These are phyloP conservation scores for Coleophoma crateriformis DNA, from an alignment of 2,329 filamentous ascomycete genomes.

Conservation along the genomic window DNA sequence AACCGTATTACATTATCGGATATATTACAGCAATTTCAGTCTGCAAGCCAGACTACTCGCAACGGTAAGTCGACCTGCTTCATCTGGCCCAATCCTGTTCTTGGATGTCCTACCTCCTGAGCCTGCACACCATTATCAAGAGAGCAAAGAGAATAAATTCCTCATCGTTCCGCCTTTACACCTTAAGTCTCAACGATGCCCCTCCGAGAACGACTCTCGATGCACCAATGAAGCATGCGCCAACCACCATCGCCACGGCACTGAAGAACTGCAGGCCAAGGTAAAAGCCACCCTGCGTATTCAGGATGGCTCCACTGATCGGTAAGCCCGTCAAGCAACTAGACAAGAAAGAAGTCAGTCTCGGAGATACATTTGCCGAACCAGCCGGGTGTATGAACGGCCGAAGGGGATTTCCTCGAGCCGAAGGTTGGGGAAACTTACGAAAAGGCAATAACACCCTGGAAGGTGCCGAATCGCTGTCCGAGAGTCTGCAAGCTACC, in stretches of 20 bases:
- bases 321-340: constrained; percentile 58
- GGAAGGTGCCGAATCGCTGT: constrained; percentile 27
- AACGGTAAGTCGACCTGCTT: no score
- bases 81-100: no score
- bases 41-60: no score
- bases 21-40: no score
- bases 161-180: not conserved
- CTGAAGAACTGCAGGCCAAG: constrained; percentile 53
- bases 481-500: constrained; percentile 27
- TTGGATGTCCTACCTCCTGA: no score
- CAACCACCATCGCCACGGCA: constrained; percentile 43
- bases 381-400: no score
- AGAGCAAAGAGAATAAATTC: no score
- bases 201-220: constrained; percentile 5
- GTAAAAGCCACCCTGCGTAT: constrained; percentile 35
- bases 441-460: constrained; percentile 37
- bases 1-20: no score
- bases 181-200: not conserved
- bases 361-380: not conserved
- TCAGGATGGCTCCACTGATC: constrained; percentile 57
- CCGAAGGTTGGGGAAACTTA: constrained; percentile 39
- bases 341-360: constrained; percentile 44
- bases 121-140: no score
- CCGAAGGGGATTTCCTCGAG: not conserved
- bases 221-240: constrained; percentile 30